phyloP scores from a whole-genome alignment of 768 basidiomycete genomes.

The Mycena galopus region DNA sequence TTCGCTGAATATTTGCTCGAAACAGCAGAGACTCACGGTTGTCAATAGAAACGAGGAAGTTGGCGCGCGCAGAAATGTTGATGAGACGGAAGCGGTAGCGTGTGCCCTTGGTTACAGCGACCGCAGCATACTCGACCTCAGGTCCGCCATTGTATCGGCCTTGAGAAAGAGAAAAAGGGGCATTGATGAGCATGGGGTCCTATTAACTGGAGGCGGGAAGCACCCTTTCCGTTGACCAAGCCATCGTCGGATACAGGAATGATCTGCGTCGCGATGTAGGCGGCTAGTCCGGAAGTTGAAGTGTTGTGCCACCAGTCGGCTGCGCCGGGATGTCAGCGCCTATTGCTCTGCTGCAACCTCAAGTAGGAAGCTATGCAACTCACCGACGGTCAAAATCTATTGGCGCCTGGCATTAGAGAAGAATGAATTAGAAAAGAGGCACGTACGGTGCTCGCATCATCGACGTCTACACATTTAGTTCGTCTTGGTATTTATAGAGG shows the following conservation, averaged over 20 bases:
- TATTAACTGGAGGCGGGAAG: not conserved
- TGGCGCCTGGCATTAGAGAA: not conserved
- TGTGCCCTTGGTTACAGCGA: slow-evolving; percentile 44
- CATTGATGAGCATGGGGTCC: slow-evolving; percentile 34
- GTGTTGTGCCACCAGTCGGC: slow-evolving; percentile 45
- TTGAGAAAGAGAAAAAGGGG: slow-evolving; percentile 55
- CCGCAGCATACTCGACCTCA: slow-evolving; percentile 43
- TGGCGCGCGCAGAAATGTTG: slow-evolving; percentile 48
- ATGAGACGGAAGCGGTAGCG: slow-evolving; percentile 61
- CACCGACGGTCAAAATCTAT: slow-evolving; percentile 45
- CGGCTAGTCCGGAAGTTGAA: not conserved
- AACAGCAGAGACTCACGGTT: slow-evolving; percentile 28
- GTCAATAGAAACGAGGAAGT: slow-evolving; percentile 48
- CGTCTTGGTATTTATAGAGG: not conserved
- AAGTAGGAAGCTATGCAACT: not conserved
- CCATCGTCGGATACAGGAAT: slow-evolving; percentile 26
- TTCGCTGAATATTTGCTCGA: not conserved
- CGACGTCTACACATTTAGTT: slow-evolving; percentile 26
- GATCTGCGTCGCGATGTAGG: slow-evolving; percentile 8
- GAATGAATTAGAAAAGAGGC: not conserved
- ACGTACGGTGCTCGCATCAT: slow-evolving; percentile 48
- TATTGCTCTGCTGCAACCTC: slow-evolving; percentile 10
- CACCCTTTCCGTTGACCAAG: slow-evolving; percentile 13
- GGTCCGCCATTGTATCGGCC: slow-evolving; percentile 52
- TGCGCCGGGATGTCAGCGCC: slow-evolving; percentile 40